Percentiles rank a stretch among this genome's conserved stretches.
These are phyloP conservation scores for Syzygium malaccense DNA, from an alignment of 441 rosid genomes.

Conservation along the genomic window DNA sequence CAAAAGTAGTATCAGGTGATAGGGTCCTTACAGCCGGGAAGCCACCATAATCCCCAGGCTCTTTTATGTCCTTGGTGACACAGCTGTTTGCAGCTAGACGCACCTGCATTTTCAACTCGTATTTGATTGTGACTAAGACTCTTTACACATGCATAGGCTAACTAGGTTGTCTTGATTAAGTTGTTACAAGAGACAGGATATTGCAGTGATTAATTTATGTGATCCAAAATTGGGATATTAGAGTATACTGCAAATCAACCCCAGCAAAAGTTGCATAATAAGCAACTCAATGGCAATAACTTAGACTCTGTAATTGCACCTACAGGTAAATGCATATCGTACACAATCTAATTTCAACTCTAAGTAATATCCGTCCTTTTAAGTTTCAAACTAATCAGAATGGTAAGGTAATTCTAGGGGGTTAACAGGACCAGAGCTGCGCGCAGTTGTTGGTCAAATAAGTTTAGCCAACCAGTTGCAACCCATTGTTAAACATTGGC, in stretches of 20 bases:
- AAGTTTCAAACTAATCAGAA: not conserved
- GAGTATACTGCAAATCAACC: not conserved
- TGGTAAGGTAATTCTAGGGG: not conserved
- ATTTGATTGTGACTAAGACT: not conserved
- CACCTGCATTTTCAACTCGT: slow-evolving; percentile 29
- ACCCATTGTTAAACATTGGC: not conserved
- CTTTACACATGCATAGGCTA: not conserved
- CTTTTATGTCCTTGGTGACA: slow-evolving; percentile 54
- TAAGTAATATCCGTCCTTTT: not conserved
- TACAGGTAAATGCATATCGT: not conserved
- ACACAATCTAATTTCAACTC: not conserved
- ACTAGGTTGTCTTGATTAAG: not conserved
- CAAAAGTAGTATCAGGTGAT: not conserved
- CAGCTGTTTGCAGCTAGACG: slow-evolving; percentile 66
- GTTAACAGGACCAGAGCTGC: not conserved
- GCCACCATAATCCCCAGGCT: slow-evolving; percentile 76
- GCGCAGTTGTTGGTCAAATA: not conserved
- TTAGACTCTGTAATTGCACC: not conserved
- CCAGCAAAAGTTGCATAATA: not conserved
- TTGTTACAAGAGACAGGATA: not conserved
- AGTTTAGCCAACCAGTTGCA: not conserved
- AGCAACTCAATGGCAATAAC: not conserved
- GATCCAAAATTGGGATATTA: not conserved
- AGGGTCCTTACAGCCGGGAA: slow-evolving; percentile 61
- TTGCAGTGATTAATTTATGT: not conserved